phyloP scores from a whole-genome alignment of 2,329 filamentous ascomycete genomes.

The Colletotrichum viniferum region DNA sequence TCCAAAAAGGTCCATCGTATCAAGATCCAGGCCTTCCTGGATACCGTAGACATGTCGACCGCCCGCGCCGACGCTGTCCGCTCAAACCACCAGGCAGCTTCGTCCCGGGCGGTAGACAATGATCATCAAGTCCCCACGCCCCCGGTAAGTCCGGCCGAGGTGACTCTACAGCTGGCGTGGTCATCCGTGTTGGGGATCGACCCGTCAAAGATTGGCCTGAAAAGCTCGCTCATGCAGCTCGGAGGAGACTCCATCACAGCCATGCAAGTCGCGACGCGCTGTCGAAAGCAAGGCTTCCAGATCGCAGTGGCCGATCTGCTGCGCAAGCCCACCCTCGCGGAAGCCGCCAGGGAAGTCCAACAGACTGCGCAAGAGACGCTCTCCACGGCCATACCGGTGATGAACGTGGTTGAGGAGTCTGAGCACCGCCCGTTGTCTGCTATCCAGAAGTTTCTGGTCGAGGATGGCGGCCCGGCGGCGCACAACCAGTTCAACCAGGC shows the following conservation, averaged over 20 bases:
- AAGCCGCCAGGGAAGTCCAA: neutral
- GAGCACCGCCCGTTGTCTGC: neutral
- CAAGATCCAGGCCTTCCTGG: neutral
- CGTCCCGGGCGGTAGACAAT: neutral
- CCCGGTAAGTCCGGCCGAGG: neutral
- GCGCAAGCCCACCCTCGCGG: neutral
- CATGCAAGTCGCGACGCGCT: neutral
- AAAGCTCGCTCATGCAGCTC: neutral
- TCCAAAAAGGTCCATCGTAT: neutral
- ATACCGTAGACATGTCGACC: neutral
- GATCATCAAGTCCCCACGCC: neutral
- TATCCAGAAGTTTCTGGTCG: neutral
- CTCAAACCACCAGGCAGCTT: neutral
- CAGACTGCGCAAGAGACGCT: neutral
- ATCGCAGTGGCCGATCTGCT: neutral
- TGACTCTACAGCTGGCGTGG: neutral
- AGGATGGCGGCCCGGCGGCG: neutral
- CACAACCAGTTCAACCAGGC: neutral
- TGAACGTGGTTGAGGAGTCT: neutral
- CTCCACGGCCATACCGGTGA: rapidly evolving
- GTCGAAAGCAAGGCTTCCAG: neutral
- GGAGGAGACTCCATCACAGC: neutral
- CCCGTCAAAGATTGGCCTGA: neutral
- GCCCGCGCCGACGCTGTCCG: neutral
- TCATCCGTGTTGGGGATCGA: neutral